Conservation (phyloP, 2,329 filamentous ascomycete species). For the Epichloe aotearoae region DNA sequence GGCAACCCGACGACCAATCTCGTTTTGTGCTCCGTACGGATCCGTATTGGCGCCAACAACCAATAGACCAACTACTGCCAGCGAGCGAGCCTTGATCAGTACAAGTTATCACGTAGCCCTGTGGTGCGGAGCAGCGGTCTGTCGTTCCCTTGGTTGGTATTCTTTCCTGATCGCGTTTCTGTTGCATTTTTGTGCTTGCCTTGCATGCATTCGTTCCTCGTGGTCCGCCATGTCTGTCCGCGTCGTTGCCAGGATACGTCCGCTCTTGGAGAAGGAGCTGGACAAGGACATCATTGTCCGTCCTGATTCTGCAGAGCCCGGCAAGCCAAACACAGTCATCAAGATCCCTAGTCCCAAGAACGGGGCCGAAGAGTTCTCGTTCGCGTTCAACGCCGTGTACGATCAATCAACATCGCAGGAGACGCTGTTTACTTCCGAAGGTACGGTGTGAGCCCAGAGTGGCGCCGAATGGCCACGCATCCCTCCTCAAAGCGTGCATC, state of each 20-base stretch:
- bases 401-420: constrained; percentile 70
- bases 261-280: constrained; percentile 71
- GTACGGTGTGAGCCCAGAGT: constrained; percentile 30
- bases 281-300: constrained; percentile 79
- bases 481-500: neutral
- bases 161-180: constrained; percentile 2
- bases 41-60: neutral
- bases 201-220: constrained; percentile 7
- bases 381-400: constrained; percentile 90
- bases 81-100: neutral
- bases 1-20: constrained; percentile 2
- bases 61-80: neutral
- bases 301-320: constrained; percentile 47
- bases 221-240: constrained; percentile 48
- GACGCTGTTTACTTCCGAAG: constrained; percentile 77
- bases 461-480: neutral
- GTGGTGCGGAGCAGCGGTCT: neutral
- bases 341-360: constrained; percentile 93
- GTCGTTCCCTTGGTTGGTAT: neutral
- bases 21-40: neutral
- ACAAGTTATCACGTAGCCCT: neutral
- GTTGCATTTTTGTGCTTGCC: constrained; percentile 6
- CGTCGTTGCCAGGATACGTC: constrained; percentile 83
- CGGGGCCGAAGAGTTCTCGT: constrained; percentile 78
- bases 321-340: constrained; percentile 54